phyloP scores from a whole-genome alignment of 192 early-diverging fungal genomes.

The Coemansia sp. region DNA sequence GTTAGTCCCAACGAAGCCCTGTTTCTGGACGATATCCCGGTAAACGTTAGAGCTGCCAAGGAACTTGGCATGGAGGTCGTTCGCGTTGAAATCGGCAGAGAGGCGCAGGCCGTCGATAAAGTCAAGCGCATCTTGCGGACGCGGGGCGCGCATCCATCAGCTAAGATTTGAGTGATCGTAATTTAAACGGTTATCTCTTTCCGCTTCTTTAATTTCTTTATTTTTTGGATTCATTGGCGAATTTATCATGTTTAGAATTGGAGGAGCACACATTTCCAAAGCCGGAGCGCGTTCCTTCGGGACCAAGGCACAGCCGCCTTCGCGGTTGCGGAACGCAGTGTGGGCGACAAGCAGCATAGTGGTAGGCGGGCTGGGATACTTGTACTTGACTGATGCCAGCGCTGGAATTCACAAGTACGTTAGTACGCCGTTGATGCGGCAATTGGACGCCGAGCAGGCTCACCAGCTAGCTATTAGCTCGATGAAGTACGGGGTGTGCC shows the following conservation, averaged over 20 bases:
- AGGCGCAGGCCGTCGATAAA: conserved; percentile 23
- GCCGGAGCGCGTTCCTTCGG: conserved; percentile 14
- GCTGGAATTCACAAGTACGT: conserved; percentile 68
- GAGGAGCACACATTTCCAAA: background rate
- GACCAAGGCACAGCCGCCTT: conserved; percentile 24
- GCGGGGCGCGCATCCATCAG: conserved; percentile 7
- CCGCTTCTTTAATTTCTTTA: background rate
- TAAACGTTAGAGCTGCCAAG: conserved; percentile 70
- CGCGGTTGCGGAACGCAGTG: conserved; percentile 21
- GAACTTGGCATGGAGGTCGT: conserved; percentile 72
- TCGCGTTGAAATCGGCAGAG: conserved; percentile 49
- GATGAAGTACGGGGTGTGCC: conserved; percentile 62
- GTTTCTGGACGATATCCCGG: conserved; percentile 86
- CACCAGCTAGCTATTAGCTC: conserved; percentile 67
- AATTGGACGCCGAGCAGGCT: conserved; percentile 71
- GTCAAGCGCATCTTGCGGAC: conserved; percentile 24
- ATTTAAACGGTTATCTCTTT: background rate
- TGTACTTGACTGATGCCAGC: conserved; percentile 72
- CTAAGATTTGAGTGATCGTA: conserved; percentile 12
- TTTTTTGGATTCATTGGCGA: background rate
- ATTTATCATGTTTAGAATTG: conserved; percentile 6
- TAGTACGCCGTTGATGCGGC: conserved; percentile 67
- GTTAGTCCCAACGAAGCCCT: conserved; percentile 67
- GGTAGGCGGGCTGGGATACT: conserved; percentile 48
- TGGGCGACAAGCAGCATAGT: conserved; percentile 42